Percentiles rank a stretch among this genome's conserved stretches.
These are phyloP conservation scores for Lachancea quebecensis DNA, from an alignment of 805 yeast species.

Conservation along the genomic window DNA sequence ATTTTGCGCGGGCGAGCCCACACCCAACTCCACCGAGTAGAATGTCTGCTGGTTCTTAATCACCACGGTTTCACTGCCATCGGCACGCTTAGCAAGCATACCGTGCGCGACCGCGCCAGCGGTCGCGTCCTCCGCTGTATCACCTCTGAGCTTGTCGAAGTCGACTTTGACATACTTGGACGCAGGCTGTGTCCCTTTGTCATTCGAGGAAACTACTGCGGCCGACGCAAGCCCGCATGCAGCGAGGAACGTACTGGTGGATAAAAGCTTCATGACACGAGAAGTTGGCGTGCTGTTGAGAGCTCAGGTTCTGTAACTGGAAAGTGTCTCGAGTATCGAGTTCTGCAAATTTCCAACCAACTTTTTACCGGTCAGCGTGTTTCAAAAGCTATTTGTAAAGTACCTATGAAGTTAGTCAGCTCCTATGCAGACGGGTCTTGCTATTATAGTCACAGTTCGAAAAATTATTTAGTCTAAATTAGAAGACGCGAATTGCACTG, in stretches of 20 bases:
- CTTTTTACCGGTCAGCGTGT: too few species aligned
- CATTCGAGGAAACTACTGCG: background rate
- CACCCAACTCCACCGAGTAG: constrained; percentile 38
- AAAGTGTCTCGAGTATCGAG: too few species aligned
- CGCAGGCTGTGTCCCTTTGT: background rate
- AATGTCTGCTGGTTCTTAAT: constrained; percentile 37
- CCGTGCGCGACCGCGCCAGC: constrained; percentile 9
- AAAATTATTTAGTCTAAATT: too few species aligned
- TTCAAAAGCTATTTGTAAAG: too few species aligned
- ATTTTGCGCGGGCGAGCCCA: constrained; percentile 56
- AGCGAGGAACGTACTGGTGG: background rate
- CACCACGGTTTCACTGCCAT: constrained; percentile 30
- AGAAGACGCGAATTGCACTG: too few species aligned
- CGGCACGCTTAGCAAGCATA: constrained; percentile 20
- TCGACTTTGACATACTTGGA: constrained; percentile 8
- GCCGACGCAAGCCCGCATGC: background rate
- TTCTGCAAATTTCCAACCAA: too few species aligned
- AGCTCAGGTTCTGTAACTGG: too few species aligned
- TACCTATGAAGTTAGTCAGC: too few species aligned
- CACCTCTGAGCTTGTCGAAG: constrained; percentile 24
- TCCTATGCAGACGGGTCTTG: too few species aligned
- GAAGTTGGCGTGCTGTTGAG: too few species aligned
- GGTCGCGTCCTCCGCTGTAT: constrained; percentile 12
- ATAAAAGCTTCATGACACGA: background rate
- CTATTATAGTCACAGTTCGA: too few species aligned